Percentiles rank a stretch among this genome's conserved stretches.
phyloP scores from a whole-genome alignment of 139 green algal genomes.

The Ostreobium quekettii region DNA sequence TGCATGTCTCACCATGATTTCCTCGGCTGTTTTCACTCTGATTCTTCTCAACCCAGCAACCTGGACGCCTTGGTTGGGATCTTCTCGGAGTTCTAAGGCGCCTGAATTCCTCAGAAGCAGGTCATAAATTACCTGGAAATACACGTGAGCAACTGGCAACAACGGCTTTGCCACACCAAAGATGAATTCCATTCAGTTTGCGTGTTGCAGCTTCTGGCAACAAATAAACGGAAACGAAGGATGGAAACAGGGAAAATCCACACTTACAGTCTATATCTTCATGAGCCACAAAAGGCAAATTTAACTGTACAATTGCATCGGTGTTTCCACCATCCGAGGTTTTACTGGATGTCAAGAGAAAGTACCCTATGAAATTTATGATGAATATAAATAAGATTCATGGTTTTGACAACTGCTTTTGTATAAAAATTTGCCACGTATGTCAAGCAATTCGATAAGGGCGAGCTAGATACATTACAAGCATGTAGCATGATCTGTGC shows the following conservation, averaged over 20 bases:
- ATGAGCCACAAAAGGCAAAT: too few relatives aligned
- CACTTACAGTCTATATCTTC: neutral
- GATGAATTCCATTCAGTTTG: slow-evolving; percentile 3
- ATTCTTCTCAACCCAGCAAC: slow-evolving; percentile 33
- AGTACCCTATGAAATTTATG: too few relatives aligned
- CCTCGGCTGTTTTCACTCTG: slow-evolving; percentile 28
- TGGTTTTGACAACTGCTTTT: too few relatives aligned
- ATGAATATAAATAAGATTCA: too few relatives aligned
- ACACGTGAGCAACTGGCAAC: neutral
- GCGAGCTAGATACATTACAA: too few relatives aligned
- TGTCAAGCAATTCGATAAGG: too few relatives aligned
- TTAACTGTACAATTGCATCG: too few relatives aligned
- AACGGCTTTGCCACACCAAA: neutral
- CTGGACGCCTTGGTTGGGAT: slow-evolving; percentile 41
- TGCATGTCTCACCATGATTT: slow-evolving; percentile 38
- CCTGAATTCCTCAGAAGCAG: slow-evolving; percentile 46
- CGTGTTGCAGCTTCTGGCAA: too few relatives aligned
- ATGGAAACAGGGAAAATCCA: neutral
- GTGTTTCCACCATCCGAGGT: too few relatives aligned
- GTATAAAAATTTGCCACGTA: too few relatives aligned
- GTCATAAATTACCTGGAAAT: slow-evolving; percentile 58
- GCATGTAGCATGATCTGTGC: slow-evolving; percentile 1
- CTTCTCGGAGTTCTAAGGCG: slow-evolving; percentile 62
- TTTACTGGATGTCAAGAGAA: too few relatives aligned
- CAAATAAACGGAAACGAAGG: neutral